Evolutionary conservation across 1,284 basidiomycete genomes (phyloP).

Genomic region (Amylostereum areolatum): DNA sequence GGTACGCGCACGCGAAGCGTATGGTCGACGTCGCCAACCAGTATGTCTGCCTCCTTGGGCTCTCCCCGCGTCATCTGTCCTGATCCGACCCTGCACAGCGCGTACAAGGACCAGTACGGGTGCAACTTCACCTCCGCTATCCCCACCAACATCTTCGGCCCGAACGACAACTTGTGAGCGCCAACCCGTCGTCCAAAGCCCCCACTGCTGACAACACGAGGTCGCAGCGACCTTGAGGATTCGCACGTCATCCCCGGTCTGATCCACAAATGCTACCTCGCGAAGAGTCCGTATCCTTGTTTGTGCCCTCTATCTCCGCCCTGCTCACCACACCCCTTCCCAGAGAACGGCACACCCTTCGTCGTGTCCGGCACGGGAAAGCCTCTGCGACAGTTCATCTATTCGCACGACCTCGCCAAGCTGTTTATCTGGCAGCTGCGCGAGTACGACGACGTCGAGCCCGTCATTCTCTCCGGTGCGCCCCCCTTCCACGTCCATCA

Average conservation of each 20-base stretch:
- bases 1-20: constrained; percentile 90
- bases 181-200: background rate
- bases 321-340: constrained; percentile 1
- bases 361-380: constrained; percentile 81
- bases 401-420: constrained; percentile 88
- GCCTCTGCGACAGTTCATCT: constrained; percentile 89
- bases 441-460: constrained; percentile 85
- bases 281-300: constrained; percentile 56
- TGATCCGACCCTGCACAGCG: constrained; percentile 36
- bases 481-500: background rate
- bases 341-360: constrained; percentile 66
- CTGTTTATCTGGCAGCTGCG: constrained; percentile 88
- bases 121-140: constrained; percentile 90
- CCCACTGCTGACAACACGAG: constrained; percentile 6
- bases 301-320: background rate
- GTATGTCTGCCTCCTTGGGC: constrained; percentile 35
- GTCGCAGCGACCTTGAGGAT: constrained; percentile 71
- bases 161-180: constrained; percentile 71
- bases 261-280: constrained; percentile 84
- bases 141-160: constrained; percentile 89
- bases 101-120: constrained; percentile 88
- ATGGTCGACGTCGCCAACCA: constrained; percentile 91
- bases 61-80: background rate
- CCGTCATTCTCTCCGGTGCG: constrained; percentile 79
- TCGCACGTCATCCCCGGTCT: constrained; percentile 89